Evolutionary conservation across 1,139 yeast species (phyloP), one percentile per base, ranked within the genome.

Genomic region (Blastobotrys serpentis): DNA sequence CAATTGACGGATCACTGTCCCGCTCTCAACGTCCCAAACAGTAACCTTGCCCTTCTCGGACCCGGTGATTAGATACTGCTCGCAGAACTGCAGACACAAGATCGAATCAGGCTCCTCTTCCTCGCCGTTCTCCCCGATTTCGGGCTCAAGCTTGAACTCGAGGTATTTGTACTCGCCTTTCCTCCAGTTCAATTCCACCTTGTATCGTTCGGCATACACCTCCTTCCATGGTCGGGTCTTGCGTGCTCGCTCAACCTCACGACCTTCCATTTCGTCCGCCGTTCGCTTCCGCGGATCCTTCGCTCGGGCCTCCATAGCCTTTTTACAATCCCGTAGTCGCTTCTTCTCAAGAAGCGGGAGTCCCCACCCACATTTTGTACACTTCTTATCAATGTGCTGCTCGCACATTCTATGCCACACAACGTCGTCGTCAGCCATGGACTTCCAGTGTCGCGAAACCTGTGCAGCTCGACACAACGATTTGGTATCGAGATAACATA

Each of bases 301-400:
- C 1, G 56, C 57, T 11, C 70, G 59, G 41, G 51, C 46, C 50
- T 62, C 62, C 23, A 67, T 63, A n/a, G 61, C 66, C 32, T 55
- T 56, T 48, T 62, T 64, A 23, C 64, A 54, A 42, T 63, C 64
- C 17, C 68, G 58, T 16, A 70, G 60, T 21, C 71, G 62, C 50
- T 66, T 61, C 51, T 69, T 64, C 53, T 72, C 75, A 79, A 92
- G 79, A 53, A 92, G 71, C 2, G 98, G 98, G 57, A 92, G 74
- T 4, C 98, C 98, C 98, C 98, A 92, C 8, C 98, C 98, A 72
- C 98, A 92, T 64, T 87, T 88, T 40, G 97, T 96, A 69, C 98
- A 92, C 66, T 92, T 92, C 52, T 95, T 76, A 68, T 92, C 98
- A 51, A 92, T 92, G 65, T 92, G 98, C 67, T 92, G 98, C 66